A percentile compares a stretch with the other conserved stretches of the same genome.
Conservation (phyloP, 257 asterid genomes). For the Capsicum rhomboideum region DNA sequence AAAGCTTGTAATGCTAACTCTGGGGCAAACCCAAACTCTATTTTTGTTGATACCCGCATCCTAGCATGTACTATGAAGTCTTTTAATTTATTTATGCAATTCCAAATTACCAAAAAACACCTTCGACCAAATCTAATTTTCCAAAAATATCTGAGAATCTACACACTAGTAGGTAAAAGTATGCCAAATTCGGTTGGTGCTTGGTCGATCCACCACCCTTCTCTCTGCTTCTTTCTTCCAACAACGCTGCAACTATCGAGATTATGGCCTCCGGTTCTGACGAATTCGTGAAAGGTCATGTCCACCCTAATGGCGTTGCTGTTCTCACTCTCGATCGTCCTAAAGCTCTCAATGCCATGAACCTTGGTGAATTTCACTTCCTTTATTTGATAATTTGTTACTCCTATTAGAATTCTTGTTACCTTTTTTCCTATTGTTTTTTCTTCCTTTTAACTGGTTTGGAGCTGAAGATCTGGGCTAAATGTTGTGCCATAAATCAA, state of each 20-base stretch:
- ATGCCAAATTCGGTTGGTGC: no score
- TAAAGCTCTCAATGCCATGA: constrained; percentile 95
- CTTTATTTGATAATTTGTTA: background rate
- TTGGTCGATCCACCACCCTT: background rate
- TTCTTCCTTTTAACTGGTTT: background rate
- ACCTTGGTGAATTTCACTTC: constrained; percentile 40
- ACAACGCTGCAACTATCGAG: constrained; percentile 6
- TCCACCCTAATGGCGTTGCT: constrained; percentile 76
- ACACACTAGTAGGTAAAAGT: no score
- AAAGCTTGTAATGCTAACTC: no score
- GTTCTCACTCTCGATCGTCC: constrained; percentile 92
- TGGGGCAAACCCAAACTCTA: no score
- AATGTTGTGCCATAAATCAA: background rate
- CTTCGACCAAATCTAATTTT: no score
- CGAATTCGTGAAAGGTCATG: constrained; percentile 70
- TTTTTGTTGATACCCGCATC: no score
- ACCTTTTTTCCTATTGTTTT: background rate
- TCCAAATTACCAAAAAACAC: no score
- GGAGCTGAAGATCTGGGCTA: background rate
- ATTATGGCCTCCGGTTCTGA: constrained; percentile 59
- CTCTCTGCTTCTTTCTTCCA: background rate
- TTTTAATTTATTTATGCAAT: no score
- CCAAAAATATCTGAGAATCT: no score
- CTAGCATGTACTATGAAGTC: no score
- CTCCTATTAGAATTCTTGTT: background rate